Base-by-base conservation (phyloP, 768 basidiomycete genomes). In the Rickenella mellea region DNA sequence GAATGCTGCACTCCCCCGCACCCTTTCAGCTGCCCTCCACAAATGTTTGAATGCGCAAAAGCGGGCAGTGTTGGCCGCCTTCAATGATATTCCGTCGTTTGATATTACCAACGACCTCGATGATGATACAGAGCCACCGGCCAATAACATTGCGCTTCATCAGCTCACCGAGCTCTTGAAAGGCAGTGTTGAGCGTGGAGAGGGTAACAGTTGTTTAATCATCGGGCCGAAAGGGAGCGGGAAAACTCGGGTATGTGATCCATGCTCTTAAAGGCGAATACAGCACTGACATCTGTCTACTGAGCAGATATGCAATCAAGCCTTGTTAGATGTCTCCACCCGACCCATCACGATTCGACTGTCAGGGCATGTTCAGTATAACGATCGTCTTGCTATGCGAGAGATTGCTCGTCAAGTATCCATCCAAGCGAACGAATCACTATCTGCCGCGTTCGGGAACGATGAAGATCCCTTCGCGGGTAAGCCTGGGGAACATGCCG, bases 141-240 rank as follows among this genome's bases (percentile, higher is more conserved):
- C 76, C 4, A 81, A 85, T 52, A 57, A 49, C 2, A 53, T 64
- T 14, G 79, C 84, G 0, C 61, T 69, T 21, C 54, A 73, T 26
- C 78, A 86, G 43, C 57, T 97, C 10, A 54, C 61, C 1, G 71
- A 76, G 36, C 61, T 97, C 17, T 64, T 96, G 4, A 57, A 62
- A 17, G 92, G 91, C 9, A 89, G 88, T 1, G 69, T 85, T 4
- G 63, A 64, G 17, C 74, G 91, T 22, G 84, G 83, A 8, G 93
- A 97, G 66, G 92, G 93, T 3, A 97, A 97, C 48, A 94, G 91
- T 44, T 96, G 92, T 54, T 69, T 96, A 42, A 55, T 97, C 3
- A 68, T 91, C 32, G 93, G 93, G 15, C 82, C 89, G 1, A 70
- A 80, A 46, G 88, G 89, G 12, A 84, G 82, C 47, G 93, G 92